Percentiles rank a stretch among this genome's conserved stretches.
Evolutionary conservation across 768 basidiomycete species (phyloP).

Genomic region (Udeniomyces megalosporus): DNA sequence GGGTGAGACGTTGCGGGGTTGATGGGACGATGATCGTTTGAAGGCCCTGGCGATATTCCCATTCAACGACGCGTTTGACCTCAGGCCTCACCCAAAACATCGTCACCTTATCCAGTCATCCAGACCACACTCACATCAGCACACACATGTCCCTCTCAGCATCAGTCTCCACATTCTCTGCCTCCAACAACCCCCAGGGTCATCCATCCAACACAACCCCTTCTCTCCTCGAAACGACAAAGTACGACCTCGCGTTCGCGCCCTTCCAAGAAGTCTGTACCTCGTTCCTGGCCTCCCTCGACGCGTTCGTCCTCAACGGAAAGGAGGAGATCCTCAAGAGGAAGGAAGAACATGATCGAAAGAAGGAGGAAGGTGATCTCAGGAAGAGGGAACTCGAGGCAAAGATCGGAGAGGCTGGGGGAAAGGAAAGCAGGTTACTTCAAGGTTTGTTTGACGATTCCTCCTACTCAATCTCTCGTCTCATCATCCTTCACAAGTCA

Average conservation of each 20-base stretch:
- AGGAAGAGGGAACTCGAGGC: slow-evolving; percentile 9
- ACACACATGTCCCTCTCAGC: slow-evolving; percentile 3
- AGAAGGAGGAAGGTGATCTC: neutral
- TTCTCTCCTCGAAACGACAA: neutral
- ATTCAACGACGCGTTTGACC: too few relatives aligned
- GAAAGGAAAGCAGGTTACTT: slow-evolving; percentile 5
- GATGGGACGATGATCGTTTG: too few relatives aligned
- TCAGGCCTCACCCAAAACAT: neutral
- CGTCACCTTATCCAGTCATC: too few relatives aligned
- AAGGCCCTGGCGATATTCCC: too few relatives aligned
- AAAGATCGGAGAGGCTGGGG: slow-evolving; percentile 10
- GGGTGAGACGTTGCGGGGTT: too few relatives aligned
- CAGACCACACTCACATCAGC: too few relatives aligned
- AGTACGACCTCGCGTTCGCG: slow-evolving; percentile 4
- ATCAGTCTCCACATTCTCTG: neutral
- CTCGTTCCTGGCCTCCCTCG: slow-evolving; percentile 12
- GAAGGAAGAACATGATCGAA: slow-evolving; percentile 3
- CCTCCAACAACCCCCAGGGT: neutral
- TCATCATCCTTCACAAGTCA: too few relatives aligned
- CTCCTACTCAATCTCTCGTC: too few relatives aligned
- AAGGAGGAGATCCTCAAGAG: slow-evolving; percentile 16
- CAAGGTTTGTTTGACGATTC: neutral
- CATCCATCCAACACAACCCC: neutral
- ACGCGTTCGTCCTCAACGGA: slow-evolving; percentile 13
- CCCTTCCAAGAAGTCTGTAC: slow-evolving; percentile 10